Evolutionary conservation across 2,329 filamentous ascomycete species (phyloP).

Genomic region (Cladosporium sp.): DNA sequence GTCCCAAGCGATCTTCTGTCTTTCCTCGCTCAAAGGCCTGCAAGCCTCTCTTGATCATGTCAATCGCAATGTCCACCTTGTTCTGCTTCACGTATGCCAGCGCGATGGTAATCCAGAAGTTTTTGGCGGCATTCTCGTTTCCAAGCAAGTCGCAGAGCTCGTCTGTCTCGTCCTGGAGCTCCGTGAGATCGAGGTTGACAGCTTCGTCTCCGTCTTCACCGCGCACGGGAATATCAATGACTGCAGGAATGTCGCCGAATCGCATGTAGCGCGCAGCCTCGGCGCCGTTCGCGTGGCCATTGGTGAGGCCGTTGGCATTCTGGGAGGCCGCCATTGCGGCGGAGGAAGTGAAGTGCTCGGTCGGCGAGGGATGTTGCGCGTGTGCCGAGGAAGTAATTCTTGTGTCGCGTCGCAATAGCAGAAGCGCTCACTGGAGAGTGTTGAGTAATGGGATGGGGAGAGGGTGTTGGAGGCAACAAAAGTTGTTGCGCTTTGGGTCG

Average conservation of each 20-base stretch:
- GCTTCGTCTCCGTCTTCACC: slow-evolving; percentile 64
- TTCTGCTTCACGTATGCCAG: slow-evolving; percentile 95
- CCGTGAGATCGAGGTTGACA: slow-evolving; percentile 91
- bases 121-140: slow-evolving; percentile 86
- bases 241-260: slow-evolving; percentile 62
- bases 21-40: slow-evolving; percentile 64
- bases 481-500: background rate
- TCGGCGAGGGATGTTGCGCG: slow-evolving; percentile 1
- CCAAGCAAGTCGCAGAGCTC: slow-evolving; percentile 94
- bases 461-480: background rate
- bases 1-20: slow-evolving; percentile 79
- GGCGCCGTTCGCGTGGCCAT: slow-evolving; percentile 40
- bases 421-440: background rate
- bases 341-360: slow-evolving; percentile 10
- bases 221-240: slow-evolving; percentile 65
- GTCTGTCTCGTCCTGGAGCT: slow-evolving; percentile 84
- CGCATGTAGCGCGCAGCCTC: slow-evolving; percentile 42
- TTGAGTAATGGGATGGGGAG: background rate
- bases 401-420: background rate
- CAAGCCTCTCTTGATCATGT: slow-evolving; percentile 71
- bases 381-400: background rate
- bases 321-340: slow-evolving; percentile 49
- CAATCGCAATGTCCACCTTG: slow-evolving; percentile 80
- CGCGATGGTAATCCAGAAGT: slow-evolving; percentile 97
- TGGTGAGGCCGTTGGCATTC: slow-evolving; percentile 28